Evolutionary conservation across 371 early-diverging fungal species (phyloP).

Genomic region (Mucor mucedo): DNA sequence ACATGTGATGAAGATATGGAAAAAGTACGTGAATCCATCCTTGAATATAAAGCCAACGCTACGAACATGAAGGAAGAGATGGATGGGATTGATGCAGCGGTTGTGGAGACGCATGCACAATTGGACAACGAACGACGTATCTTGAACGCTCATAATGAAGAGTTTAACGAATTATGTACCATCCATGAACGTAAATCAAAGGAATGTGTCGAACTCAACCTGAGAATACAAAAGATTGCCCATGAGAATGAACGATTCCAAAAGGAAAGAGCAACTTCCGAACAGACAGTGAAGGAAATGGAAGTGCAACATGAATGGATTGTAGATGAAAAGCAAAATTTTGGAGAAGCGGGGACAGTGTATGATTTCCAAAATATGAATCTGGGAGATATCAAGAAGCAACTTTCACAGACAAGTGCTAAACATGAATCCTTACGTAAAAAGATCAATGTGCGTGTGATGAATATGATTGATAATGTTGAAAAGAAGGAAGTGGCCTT

Average conservation of each 20-base stretch:
- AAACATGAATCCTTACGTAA: conserved; percentile 81
- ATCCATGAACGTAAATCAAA: conserved; percentile 67
- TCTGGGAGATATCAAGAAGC: conserved; percentile 71
- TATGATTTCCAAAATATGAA: conserved; percentile 83
- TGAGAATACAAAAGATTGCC: conserved; percentile 72
- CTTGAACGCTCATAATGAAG: conserved; percentile 45
- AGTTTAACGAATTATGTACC: conserved; percentile 62
- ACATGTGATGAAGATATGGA: conserved; percentile 59
- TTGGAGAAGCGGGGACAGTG: conserved; percentile 80
- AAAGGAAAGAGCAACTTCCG: conserved; percentile 65
- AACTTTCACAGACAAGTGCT: conserved; percentile 72
- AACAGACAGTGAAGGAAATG: conserved; percentile 56
- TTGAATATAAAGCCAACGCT: conserved; percentile 54
- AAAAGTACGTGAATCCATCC: conserved; percentile 52
- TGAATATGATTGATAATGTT: conserved; percentile 92
- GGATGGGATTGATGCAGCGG: conserved; percentile 10
- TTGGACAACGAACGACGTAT: conserved; percentile 35
- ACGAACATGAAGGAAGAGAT: conserved; percentile 33
- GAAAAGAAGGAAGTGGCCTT: conserved; percentile 89
- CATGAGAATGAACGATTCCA: conserved; percentile 76
- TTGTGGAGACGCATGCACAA: conserved; percentile 12
- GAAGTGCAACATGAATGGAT: conserved; percentile 86
- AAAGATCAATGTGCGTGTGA: conserved; percentile 91
- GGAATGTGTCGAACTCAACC: conserved; percentile 62
- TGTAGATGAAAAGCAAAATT: conserved; percentile 78